Base-by-base conservation (phyloP, 495 filamentous ascomycete species). In the Trichoderma parareesei region DNA sequence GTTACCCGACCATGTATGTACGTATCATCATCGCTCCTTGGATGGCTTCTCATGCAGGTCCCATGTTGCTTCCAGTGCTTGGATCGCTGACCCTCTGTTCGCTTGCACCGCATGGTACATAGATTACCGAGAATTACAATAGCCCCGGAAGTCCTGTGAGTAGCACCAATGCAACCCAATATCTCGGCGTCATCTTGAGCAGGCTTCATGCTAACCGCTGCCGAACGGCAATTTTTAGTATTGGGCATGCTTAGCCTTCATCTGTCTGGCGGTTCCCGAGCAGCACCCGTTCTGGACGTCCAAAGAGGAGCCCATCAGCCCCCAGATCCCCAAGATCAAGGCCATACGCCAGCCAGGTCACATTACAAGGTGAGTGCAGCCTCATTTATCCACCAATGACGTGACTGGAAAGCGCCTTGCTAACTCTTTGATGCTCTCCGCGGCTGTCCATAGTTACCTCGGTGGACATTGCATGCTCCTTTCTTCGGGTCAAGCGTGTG, bases 231-330 rank as follows among this genome's bases (percentile, higher is more conserved):
- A 35, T 33, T 13, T 40, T 65, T 69, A 88, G 65, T 91, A 90
- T 73, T 92, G 89, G 89, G 87, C 86, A 57, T 89, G 89, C 75
- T 77, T 91, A 42, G 84, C 89, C 10, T 92, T 93, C 73, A 86
- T 87, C 60, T 86, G 85, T 41, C 79, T 92, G 11, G 87, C 85
- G 2, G 79, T 90, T 20, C 83, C 88, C 0, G 79, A 83, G 49
- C 77, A 78, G 20, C 89, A 91, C 71, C 88, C 89, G 5, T 91
- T 92, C 78, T 92, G 89, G 90, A 80, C 85, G 0, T 82, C 84
- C 0, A 60, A 78, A 38, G 90, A 92, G 71, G 81, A 84, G 44
- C 81, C 87, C 69, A 87, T 86, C 27, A 81, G 77, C 43, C 65
- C 71, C 4, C 75, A 79, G 3, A 76, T 90, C 14, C 80, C 82